phyloP scores from a whole-genome alignment of 371 early-diverging fungal species.

The Mortierella sp. region DNA sequence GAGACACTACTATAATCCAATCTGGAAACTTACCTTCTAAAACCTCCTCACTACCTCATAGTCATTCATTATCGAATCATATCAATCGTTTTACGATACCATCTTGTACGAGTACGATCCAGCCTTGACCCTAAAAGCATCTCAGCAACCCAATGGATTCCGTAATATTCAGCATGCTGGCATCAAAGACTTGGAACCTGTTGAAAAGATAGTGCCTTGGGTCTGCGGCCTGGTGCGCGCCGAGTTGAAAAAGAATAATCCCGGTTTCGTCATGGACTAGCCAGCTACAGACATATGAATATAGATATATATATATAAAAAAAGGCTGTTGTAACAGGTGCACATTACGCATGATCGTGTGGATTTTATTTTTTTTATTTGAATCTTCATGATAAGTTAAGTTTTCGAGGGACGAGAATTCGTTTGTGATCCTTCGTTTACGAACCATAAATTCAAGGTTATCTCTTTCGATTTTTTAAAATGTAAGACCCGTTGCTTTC shows the following conservation, averaged over 20 bases:
- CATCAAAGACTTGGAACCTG: conserved; percentile 29
- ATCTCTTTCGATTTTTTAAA: too few relatives aligned
- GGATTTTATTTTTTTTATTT: too few relatives aligned
- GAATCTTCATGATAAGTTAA: too few relatives aligned
- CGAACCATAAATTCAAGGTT: too few relatives aligned
- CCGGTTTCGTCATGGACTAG: conserved; percentile 24
- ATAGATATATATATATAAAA: background rate
- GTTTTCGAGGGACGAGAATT: too few relatives aligned
- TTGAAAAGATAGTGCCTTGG: conserved; percentile 40
- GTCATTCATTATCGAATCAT: conserved; percentile 77
- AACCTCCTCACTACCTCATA: conserved; percentile 25
- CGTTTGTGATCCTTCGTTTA: too few relatives aligned
- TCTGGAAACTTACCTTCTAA: background rate
- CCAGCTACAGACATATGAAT: background rate
- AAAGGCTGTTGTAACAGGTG: too few relatives aligned
- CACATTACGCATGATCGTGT: too few relatives aligned
- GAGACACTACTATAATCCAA: background rate
- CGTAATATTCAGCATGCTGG: conserved; percentile 44
- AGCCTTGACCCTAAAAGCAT: conserved; percentile 34
- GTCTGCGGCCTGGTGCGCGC: conserved; percentile 31
- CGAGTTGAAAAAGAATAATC: conserved; percentile 44
- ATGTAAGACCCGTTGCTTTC: too few relatives aligned
- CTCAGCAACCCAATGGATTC: conserved; percentile 31
- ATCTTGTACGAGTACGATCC: conserved; percentile 67
- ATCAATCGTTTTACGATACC: conserved; percentile 71